Evolutionary conservation across 2,329 filamentous ascomycete species (phyloP), one percentile per base, ranked within the genome.

Genomic region (Trichoderma sp.): DNA sequence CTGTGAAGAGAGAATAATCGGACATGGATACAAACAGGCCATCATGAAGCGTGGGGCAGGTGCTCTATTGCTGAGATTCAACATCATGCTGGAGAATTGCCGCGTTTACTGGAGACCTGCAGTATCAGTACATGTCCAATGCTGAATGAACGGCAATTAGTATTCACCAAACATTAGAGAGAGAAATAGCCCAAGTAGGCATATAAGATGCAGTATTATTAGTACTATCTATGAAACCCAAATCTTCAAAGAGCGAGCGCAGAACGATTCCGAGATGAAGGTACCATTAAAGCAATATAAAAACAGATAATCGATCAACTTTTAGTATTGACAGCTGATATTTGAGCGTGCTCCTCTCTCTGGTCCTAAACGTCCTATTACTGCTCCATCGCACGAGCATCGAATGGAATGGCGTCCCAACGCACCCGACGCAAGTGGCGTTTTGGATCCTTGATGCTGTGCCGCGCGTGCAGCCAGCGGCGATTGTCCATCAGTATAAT

Each of bases 401-500:
- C 24, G 35, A 68, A 79, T 5, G 77, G 73, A 29, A 72, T 47
- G 11, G 76, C 77, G 59, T 79, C 77, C 79, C 79, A 80, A 5
- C 79, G 74, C 5, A 80, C 75, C 1, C 79, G 75, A 6, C 79
- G 77, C 7, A 81, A 70, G 49, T 81, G 79, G 56, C 79, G 76
- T 19, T 74, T 71, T 2, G 78, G 75, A 68, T 81, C 79, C 27
- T 70, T 75, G 64, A 81, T 72, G 5, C 75, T 33, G 16, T 76
- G 77, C 24, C 79, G 70, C 13, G 78, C 73, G 68, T 81, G 79
- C 35, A 81, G 27, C 79, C 79, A 81, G 11, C 76, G 73, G 11
- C 77, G 76, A 33, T 80, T 80, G 3, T 80, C 77, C 13, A 81
- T 73, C 1, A 81, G 70, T 4, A 81, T 71, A 14, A 81, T 75